Conservation (phyloP, 2,329 filamentous ascomycete genomes). For the Sporothrix globosa region DNA sequence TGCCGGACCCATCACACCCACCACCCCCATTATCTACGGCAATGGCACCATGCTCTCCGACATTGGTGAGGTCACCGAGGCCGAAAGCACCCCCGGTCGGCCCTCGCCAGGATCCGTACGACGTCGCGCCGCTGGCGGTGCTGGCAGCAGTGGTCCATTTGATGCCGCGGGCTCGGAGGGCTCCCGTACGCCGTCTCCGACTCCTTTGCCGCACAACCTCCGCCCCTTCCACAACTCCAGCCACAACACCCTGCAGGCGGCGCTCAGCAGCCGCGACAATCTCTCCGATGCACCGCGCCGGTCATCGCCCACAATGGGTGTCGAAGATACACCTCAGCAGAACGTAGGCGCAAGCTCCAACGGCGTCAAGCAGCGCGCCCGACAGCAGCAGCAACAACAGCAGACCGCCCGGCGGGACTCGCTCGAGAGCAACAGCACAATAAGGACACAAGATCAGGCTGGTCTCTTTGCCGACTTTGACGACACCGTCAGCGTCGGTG, state of each 20-base stretch:
- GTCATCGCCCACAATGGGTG: slow-evolving; percentile 53
- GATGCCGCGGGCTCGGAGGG: slow-evolving; percentile 33
- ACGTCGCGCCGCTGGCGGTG: slow-evolving; percentile 20
- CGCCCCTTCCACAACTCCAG: slow-evolving; percentile 24
- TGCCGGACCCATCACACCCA: slow-evolving; percentile 54
- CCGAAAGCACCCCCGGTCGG: slow-evolving; percentile 53
- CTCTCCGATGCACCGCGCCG: slow-evolving; percentile 43
- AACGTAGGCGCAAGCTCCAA: neutral
- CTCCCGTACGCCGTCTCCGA: slow-evolving; percentile 42
- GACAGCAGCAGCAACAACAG: slow-evolving; percentile 33
- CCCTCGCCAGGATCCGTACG: slow-evolving; percentile 39
- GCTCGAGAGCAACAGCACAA: slow-evolving; percentile 64
- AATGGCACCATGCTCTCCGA: slow-evolving; percentile 71
- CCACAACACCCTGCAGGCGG: slow-evolving; percentile 37
- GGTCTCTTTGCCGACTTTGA: slow-evolving; percentile 64
- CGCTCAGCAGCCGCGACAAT: slow-evolving; percentile 38
- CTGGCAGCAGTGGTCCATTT: neutral
- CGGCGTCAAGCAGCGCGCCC: slow-evolving; percentile 52
- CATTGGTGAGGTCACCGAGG: slow-evolving; percentile 62
- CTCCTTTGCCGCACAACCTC: slow-evolving; percentile 29
- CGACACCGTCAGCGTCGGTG: slow-evolving; percentile 63
- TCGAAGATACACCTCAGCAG: slow-evolving; percentile 39
- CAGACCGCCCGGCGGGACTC: slow-evolving; percentile 54
- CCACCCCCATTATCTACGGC: slow-evolving; percentile 69
- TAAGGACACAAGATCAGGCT: slow-evolving; percentile 56